Evolutionary conservation across 176 grass and related monocot genomes (phyloP), one percentile per base, ranked within the genome.

Genomic region (Canna indica): DNA sequence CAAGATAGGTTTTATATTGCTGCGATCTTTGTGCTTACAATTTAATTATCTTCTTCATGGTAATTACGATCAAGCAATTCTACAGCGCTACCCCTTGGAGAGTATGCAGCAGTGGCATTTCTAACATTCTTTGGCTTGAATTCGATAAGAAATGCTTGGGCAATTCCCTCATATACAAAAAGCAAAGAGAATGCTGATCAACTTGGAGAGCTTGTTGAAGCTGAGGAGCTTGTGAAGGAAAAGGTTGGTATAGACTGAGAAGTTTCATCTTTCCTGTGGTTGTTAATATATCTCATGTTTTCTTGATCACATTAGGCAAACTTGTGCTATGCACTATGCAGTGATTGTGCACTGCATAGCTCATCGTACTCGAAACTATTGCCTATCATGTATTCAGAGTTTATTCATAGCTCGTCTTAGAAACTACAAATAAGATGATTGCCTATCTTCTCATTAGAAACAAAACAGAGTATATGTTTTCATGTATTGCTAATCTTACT

Each of bases 111-210:
- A 28, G 80, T 92, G 83, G 89, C 89, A 36, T 80, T 97, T 14
- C 84, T 97, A 22, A 79, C 94, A 68, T 90, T 97, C 67, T 97
- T 92, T 77, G 94, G 94, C 67, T 77, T 92, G 24, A 97, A 92
- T 33, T 97, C 94, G 77, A 97, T 97, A 77, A 97, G 81, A 87
- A 87, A 97, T 87, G 88, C 89, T 56, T 85, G 80, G 82, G 84
- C 70, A 70, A 77, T 92, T 77, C 86, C 88, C 69, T 82, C 84
- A 59, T 87, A 68, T 25, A 78, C 39, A 20, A 73, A 85, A 10
- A 41, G 59, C 66, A 46, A 87, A 18, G 80, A 84, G 28, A 90
- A 52, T 65, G 71, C 81, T 63, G 88, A 97, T n/a, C n/a, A n/a
- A 81, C 81, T 86, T 60, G 94, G 94, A 3, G 94, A 97, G 69